Evolutionary conservation across 2,329 filamentous ascomycete genomes (phyloP).

Genomic region (Colletotrichum spinosum): DNA sequence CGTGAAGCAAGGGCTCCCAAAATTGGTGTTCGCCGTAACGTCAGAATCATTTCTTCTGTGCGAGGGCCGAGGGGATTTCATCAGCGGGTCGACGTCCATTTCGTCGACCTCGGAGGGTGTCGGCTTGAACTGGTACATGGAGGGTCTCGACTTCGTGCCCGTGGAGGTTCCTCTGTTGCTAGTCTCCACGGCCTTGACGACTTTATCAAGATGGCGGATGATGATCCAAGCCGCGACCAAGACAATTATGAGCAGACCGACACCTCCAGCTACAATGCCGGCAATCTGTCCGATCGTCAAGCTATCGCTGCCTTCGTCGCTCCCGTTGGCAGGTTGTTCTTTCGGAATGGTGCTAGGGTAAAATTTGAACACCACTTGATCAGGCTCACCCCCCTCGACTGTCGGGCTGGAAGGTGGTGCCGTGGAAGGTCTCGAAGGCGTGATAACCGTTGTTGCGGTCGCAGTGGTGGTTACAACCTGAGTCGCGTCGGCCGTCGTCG

Average conservation of each 20-base stretch:
- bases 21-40: constrained; percentile 17
- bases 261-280: constrained; percentile 65
- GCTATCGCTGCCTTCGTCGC: constrained; percentile 44
- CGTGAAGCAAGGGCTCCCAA: constrained; percentile 41
- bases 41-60: constrained; percentile 33
- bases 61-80: constrained; percentile 44
- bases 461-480: constrained; percentile 53
- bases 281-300: constrained; percentile 58
- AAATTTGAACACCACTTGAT: constrained; percentile 54
- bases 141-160: constrained; percentile 45
- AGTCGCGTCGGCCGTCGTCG: constrained; percentile 56
- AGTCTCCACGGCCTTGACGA: constrained; percentile 53
- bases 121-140: constrained; percentile 52
- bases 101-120: constrained; percentile 58
- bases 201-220: constrained; percentile 61
- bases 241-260: constrained; percentile 60
- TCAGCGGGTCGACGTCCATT: constrained; percentile 55
- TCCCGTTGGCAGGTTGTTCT: constrained; percentile 44
- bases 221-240: constrained; percentile 61
- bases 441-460: constrained; percentile 53
- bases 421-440: constrained; percentile 47
- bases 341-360: constrained; percentile 59
- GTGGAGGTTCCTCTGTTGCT: constrained; percentile 48
- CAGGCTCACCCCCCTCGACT: constrained; percentile 40
- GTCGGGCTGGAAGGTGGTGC: constrained; percentile 42